Base-by-base conservation (phyloP, 768 basidiomycete species). In the Clavaria fumosa region DNA sequence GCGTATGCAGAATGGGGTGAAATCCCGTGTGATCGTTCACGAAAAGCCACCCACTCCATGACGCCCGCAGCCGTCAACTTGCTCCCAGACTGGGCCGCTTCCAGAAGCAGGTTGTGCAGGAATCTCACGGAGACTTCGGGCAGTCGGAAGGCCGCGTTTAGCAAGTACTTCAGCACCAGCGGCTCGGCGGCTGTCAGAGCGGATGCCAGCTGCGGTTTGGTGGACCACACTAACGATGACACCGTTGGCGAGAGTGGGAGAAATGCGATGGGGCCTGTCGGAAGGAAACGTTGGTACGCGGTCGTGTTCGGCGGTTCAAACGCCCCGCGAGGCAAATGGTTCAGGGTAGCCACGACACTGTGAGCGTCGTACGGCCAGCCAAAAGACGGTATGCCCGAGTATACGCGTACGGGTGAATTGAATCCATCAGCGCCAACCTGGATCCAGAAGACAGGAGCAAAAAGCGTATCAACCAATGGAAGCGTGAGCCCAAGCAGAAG, bases 151-250 rank as follows among this genome's bases (percentile, higher is more conserved):
- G 84, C 90, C 12, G 80, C 82, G 52, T 96, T 95, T 48, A 96
- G 72, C 74, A 97, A 78, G 31, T 55, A 59, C 7, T 66, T 57
- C 31, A 97, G 57, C 12, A 81, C 70, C 3, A 56, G 62, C 1
- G 78, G 68, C 4, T 77, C 77, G 3, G 74, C 66, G 12, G 70
- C 61, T 19, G 75, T 75, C 27, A 95, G 62, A 1, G 76, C 71
- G n/a, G 69, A 56, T 2, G 89, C 88, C 5, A 89, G 64, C 4
- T 61, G 52, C 1, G 90, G 86, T 38, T 65, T 71, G 0, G 84
- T 93, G 14, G 88, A 91, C 95, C 95, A 97, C 4, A 96, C 95
- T 35, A 97, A 66, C 3, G 91, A 90, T 7, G 89, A 85, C 2
- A 64, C 62, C 0, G 75, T 79, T 0, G 72, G 60, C 1, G 79